Conservation (phyloP, 2,329 filamentous ascomycete species). For the Pestalotiopsis sp. region DNA sequence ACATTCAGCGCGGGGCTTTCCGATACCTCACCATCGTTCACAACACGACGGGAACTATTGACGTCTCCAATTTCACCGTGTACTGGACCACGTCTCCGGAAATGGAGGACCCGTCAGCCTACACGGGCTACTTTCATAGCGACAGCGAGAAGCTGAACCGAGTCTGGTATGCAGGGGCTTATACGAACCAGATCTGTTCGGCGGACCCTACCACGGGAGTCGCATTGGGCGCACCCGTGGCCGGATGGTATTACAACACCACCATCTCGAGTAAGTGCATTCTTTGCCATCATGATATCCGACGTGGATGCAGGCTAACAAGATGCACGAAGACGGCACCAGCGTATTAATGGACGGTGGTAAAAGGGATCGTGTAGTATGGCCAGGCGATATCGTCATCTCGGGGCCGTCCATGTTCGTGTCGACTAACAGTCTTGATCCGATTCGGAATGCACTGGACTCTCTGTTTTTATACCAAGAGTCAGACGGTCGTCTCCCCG, state of each 20-base stretch:
- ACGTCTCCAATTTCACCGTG: neutral
- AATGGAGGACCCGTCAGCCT: constrained; percentile 32
- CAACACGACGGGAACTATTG: neutral
- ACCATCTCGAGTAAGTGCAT: neutral
- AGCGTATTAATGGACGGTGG: constrained; percentile 46
- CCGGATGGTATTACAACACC: neutral
- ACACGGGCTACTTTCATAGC: constrained; percentile 55
- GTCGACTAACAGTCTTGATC: constrained; percentile 46
- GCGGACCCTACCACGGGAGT: constrained; percentile 9
- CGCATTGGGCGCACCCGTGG: neutral
- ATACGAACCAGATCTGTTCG: constrained; percentile 46
- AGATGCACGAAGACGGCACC: neutral
- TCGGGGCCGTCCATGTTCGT: constrained; percentile 51
- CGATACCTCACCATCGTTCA: neutral
- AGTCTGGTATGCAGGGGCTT: constrained; percentile 59
- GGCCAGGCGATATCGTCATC: constrained; percentile 61
- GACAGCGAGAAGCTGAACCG: constrained; percentile 52
- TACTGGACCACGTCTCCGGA: neutral
- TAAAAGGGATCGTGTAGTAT: constrained; percentile 57
- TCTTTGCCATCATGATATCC: neutral
- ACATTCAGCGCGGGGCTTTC: neutral
- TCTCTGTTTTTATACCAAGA: constrained; percentile 36
- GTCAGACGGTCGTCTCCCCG: neutral
- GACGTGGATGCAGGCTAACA: too few species aligned
- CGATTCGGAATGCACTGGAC: constrained; percentile 42